Conservation (phyloP, 2,329 filamentous ascomycete genomes). For the Colletotrichum tropicicola region DNA sequence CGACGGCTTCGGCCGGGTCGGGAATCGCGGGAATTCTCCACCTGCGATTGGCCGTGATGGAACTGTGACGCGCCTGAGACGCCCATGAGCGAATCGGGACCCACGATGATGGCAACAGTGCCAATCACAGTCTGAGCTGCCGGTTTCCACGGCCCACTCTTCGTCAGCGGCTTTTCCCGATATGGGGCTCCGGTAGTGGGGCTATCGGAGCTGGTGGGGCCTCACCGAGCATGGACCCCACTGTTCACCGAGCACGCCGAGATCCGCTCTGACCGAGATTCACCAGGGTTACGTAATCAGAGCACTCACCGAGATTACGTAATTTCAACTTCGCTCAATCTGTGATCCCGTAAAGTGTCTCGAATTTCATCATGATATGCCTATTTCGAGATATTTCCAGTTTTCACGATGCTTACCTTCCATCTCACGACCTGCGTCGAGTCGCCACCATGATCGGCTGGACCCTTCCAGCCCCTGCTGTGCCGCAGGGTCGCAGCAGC, state of each 20-base stretch:
- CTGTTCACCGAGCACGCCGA: neutral
- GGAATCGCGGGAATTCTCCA: slow-evolving; percentile 3
- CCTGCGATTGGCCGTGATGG: neutral
- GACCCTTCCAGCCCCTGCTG: neutral
- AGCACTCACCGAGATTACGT: slow-evolving; percentile 1
- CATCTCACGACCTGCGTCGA: neutral
- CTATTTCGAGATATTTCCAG: too few species aligned
- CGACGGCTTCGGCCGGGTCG: slow-evolving; percentile 16
- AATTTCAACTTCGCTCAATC: too few species aligned
- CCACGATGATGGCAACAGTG: neutral
- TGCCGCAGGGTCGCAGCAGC: neutral
- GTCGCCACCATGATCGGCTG: neutral
- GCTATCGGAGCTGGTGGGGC: neutral
- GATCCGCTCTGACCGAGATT: too few species aligned
- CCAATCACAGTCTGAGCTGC: neutral
- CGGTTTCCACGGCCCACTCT: neutral
- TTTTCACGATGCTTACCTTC: too few species aligned
- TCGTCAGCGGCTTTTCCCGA: slow-evolving; percentile 21
- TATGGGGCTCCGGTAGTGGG: slow-evolving; percentile 1
- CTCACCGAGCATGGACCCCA: neutral
- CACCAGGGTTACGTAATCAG: too few species aligned
- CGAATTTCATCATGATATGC: too few species aligned
- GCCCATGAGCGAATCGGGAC: slow-evolving; percentile 14
- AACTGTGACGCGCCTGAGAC: slow-evolving; percentile 30
- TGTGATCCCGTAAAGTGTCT: too few species aligned